Conservation (phyloP, 805 yeast genomes). For the Kodamaea leandrae region DNA sequence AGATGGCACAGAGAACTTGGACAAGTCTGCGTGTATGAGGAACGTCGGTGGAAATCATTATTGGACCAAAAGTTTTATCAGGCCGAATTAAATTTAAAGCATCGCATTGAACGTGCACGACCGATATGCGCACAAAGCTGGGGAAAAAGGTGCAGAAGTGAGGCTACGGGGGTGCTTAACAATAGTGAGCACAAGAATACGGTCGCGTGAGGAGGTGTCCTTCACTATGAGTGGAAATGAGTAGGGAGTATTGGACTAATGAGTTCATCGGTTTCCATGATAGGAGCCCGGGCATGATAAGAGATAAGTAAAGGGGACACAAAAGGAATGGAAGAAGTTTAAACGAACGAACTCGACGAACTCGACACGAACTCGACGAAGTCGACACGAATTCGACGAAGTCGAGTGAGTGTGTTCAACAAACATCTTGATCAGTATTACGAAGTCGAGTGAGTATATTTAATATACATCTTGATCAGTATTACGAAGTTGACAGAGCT, state of each 20-base stretch:
- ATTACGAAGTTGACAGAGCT: too few species aligned
- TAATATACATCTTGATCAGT: too few species aligned
- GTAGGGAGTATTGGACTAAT: neutral
- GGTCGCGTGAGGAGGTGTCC: too few species aligned
- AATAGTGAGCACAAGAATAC: too few species aligned
- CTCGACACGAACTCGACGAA: too few species aligned
- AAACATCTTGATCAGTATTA: too few species aligned
- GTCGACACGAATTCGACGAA: too few species aligned
- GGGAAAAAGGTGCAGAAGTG: neutral
- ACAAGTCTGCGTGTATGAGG: conserved; percentile 18
- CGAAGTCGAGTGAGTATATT: too few species aligned
- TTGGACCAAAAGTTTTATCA: neutral
- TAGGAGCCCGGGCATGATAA: neutral
- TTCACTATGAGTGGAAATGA: neutral
- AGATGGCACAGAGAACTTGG: conserved; percentile 55
- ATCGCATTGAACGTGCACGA: too few species aligned
- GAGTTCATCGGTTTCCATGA: neutral
- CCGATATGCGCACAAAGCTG: neutral
- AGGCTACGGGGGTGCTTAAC: too few species aligned
- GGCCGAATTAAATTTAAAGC: neutral
- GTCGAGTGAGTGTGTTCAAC: too few species aligned
- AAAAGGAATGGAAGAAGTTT: neutral
- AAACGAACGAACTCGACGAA: neutral
- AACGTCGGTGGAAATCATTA: conserved; percentile 7
- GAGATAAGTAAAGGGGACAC: neutral